phyloP scores from a whole-genome alignment of 768 basidiomycete species.

The Podaxis rugospora region DNA sequence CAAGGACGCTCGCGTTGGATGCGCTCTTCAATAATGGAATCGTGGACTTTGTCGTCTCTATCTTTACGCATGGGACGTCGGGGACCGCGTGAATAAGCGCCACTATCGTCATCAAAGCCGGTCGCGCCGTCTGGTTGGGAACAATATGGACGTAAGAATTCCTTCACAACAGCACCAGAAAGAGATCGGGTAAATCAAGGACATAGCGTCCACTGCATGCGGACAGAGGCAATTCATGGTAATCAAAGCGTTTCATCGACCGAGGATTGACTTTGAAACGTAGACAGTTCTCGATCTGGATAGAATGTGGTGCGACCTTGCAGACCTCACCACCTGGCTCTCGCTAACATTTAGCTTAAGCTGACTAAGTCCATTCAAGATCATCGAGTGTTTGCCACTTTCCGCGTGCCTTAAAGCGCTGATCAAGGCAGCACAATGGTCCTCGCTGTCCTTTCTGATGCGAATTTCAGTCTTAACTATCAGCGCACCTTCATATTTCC shows the following conservation, averaged over 20 bases:
- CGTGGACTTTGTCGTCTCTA: slow-evolving; percentile 86
- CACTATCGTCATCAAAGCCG: slow-evolving; percentile 51
- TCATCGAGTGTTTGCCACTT: slow-evolving; percentile 26
- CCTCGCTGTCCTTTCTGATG: slow-evolving; percentile 39
- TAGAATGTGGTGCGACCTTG: not conserved
- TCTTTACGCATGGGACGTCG: slow-evolving; percentile 59
- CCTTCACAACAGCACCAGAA: slow-evolving; percentile 29
- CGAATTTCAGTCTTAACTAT: slow-evolving; percentile 56
- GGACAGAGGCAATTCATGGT: slow-evolving; percentile 28
- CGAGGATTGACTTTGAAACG: slow-evolving; percentile 8
- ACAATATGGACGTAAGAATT: slow-evolving; percentile 48
- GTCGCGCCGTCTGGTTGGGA: slow-evolving; percentile 61
- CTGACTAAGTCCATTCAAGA: slow-evolving; percentile 27
- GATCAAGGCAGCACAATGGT: slow-evolving; percentile 22
- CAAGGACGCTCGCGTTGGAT: slow-evolving; percentile 93
- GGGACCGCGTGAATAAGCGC: slow-evolving; percentile 32
- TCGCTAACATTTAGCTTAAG: slow-evolving; percentile 46
- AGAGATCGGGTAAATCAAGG: slow-evolving; percentile 38
- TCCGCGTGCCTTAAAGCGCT: slow-evolving; percentile 51
- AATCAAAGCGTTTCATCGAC: slow-evolving; percentile 24
- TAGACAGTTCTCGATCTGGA: slow-evolving; percentile 13
- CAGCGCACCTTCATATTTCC: slow-evolving; percentile 84
- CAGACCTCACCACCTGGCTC: slow-evolving; percentile 26
- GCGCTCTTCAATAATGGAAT: slow-evolving; percentile 90
- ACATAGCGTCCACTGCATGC: slow-evolving; percentile 43